Conservation (phyloP, 768 basidiomycete genomes). For the Lactarius pseudohatsudake region DNA sequence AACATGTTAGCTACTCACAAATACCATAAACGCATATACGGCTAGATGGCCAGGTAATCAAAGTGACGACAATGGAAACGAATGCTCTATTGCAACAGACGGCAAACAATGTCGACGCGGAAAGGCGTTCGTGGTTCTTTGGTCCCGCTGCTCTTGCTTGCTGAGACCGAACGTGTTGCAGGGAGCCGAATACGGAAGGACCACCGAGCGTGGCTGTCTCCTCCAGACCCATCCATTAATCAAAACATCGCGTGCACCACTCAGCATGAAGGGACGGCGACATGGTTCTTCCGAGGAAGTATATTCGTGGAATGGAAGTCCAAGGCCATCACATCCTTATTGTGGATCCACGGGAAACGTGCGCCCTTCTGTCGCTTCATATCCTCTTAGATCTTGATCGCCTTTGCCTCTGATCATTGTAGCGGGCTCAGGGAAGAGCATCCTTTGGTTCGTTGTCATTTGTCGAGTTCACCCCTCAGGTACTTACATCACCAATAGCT, state of each 20-base stretch:
- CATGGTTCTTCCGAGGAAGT: background rate
- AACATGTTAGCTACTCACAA: too few species aligned
- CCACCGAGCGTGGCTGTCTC: background rate
- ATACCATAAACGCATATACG: too few species aligned
- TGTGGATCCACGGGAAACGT: constrained; percentile 12
- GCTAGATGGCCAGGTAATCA: too few species aligned
- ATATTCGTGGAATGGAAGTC: background rate
- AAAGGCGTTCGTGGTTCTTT: background rate
- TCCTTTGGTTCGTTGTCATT: background rate
- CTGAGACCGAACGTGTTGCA: background rate
- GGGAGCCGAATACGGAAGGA: background rate
- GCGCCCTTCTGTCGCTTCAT: background rate
- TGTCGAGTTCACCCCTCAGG: background rate
- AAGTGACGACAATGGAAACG: too few species aligned
- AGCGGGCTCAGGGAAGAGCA: background rate
- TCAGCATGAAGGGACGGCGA: background rate
- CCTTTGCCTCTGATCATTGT: background rate
- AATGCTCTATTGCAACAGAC: too few species aligned
- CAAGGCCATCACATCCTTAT: background rate
- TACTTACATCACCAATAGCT: background rate
- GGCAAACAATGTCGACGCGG: too few species aligned
- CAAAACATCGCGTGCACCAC: background rate
- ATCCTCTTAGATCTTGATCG: background rate
- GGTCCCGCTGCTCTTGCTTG: background rate
- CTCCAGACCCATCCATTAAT: background rate